Evolutionary conservation across 169 alveolate species (phyloP).

Genomic region (Neospora caninum): DNA sequence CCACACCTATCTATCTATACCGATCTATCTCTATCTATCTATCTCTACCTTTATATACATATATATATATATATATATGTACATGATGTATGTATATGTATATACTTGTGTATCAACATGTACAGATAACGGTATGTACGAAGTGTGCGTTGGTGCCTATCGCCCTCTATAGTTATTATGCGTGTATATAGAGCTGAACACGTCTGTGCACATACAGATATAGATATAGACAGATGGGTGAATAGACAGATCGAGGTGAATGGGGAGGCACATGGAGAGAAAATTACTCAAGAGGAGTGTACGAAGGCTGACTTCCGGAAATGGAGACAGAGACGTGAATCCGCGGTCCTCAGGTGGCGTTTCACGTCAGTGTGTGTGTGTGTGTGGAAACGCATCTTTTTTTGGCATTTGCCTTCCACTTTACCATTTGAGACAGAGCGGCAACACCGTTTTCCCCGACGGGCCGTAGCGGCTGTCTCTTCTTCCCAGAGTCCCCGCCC

Average conservation of each 20-base stretch:
- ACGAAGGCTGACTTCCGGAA: not conserved
- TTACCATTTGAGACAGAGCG: constrained; percentile 49
- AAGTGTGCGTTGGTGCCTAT: not conserved
- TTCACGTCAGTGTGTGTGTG: not conserved
- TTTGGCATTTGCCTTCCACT: not conserved
- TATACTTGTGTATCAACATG: no score
- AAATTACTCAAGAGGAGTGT: no score
- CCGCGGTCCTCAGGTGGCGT: not conserved
- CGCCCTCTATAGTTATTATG: not conserved
- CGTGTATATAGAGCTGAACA: not conserved
- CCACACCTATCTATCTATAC: not conserved
- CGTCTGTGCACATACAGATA: not conserved
- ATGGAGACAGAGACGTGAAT: not conserved
- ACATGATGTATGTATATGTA: not conserved
- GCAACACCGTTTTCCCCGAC: constrained; percentile 31
- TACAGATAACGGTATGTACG: not conserved
- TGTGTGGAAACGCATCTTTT: not conserved
- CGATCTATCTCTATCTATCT: no score
- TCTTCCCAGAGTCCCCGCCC: not conserved
- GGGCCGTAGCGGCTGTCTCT: not conserved
- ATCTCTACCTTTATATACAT: not conserved
- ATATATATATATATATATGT: not conserved
- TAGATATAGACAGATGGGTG: not conserved
- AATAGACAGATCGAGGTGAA: not conserved
- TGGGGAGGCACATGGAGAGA: not conserved